Conservation (phyloP, 306 rosid species). For the Hylodesmum podocarpum region DNA sequence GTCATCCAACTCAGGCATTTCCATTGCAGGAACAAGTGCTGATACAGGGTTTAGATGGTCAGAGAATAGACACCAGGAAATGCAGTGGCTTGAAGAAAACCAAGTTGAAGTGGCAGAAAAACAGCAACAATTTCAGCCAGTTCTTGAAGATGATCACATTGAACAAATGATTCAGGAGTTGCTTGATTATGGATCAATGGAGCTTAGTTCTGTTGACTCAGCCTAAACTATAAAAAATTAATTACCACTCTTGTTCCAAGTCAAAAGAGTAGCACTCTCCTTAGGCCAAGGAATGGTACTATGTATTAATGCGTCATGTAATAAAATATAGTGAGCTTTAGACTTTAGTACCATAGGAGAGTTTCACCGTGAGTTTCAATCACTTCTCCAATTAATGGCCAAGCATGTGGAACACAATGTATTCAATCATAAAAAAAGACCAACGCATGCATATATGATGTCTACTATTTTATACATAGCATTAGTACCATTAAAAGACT, state of each 20-base stretch:
- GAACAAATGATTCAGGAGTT: constrained; percentile 79
- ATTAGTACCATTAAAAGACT: constrained; percentile 13
- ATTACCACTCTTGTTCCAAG: no score
- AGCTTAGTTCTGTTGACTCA: constrained; percentile 48
- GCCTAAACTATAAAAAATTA: neutral
- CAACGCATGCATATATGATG: constrained; percentile 8
- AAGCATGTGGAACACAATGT: constrained; percentile 28
- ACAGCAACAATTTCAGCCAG: constrained; percentile 36
- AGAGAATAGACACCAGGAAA: constrained; percentile 9
- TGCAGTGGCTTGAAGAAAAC: constrained; percentile 24
- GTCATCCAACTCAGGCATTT: neutral
- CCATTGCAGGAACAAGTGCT: constrained; percentile 5
- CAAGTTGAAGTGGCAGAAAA: constrained; percentile 1
- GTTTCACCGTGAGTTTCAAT: constrained; percentile 1
- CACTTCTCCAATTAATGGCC: constrained; percentile 6
- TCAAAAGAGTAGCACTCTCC: constrained; percentile 26
- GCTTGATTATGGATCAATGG: constrained; percentile 62
- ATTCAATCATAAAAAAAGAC: constrained; percentile 7
- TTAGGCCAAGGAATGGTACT: neutral
- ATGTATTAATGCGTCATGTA: neutral
- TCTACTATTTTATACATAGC: neutral
- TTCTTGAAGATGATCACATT: constrained; percentile 64
- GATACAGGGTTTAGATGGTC: constrained; percentile 23
- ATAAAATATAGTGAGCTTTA: neutral
- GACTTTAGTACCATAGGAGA: constrained; percentile 1